A percentile compares a stretch with the other conserved stretches of the same genome.
Evolutionary conservation across 805 yeast species (phyloP).

Genomic region (Ogataea pini): DNA sequence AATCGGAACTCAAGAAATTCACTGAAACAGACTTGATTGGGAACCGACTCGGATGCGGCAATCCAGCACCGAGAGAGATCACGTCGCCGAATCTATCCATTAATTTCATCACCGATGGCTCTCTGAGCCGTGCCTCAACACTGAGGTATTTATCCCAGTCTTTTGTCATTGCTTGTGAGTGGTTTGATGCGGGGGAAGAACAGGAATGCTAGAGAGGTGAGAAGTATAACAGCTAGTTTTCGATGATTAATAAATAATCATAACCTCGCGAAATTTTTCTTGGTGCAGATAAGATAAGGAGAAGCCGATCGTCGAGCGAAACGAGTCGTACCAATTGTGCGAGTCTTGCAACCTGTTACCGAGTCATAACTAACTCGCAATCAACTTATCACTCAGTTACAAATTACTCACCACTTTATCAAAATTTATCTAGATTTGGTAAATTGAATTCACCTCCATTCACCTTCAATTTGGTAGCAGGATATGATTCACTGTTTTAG

Average conservation of each 20-base stretch:
- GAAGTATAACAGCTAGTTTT: neutral
- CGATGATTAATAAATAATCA: no score
- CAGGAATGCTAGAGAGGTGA: neutral
- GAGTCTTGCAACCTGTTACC: no score
- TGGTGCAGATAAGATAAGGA: neutral
- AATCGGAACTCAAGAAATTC: constrained; percentile 41
- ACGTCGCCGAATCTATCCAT: constrained; percentile 31
- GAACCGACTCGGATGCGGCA: constrained; percentile 54
- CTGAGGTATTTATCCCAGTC: constrained; percentile 31
- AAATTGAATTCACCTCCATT: no score
- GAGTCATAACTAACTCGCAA: no score
- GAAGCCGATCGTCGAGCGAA: neutral
- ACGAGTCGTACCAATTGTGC: no score
- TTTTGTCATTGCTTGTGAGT: constrained; percentile 22
- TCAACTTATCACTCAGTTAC: no score
- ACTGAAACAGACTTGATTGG: constrained; percentile 41
- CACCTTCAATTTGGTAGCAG: no score
- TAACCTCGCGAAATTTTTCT: neutral
- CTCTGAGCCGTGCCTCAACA: constrained; percentile 31
- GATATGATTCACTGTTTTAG: no score
- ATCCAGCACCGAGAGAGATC: constrained; percentile 57
- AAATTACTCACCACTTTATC: no score
- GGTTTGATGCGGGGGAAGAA: neutral
- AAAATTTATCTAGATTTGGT: no score
- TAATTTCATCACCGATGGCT: constrained; percentile 31